These are phyloP conservation scores for Plantago major DNA, from an alignment of 257 asterid genomes.

Conservation along the genomic window DNA sequence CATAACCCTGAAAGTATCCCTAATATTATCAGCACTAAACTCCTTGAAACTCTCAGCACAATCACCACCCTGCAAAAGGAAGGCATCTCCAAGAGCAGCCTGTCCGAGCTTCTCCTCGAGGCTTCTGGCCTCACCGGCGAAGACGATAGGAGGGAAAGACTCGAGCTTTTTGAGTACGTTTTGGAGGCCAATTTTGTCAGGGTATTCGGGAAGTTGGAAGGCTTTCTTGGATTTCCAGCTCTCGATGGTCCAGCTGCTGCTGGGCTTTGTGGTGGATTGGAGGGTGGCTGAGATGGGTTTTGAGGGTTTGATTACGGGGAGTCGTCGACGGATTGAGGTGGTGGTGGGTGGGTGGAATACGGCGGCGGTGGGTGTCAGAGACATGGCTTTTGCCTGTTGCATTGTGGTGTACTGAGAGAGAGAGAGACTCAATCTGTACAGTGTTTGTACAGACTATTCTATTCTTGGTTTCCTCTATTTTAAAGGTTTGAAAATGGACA, in stretches of 20 bases:
- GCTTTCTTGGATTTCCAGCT: constrained; percentile 49
- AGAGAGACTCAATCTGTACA: too few relatives aligned
- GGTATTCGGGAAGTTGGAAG: constrained; percentile 44
- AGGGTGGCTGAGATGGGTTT: constrained; percentile 9
- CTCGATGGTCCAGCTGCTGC: constrained; percentile 32
- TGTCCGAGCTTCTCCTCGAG: constrained; percentile 47
- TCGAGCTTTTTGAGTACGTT: constrained; percentile 33
- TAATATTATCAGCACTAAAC: constrained; percentile 13
- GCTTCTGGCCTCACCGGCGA: constrained; percentile 51
- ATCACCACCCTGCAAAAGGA: constrained; percentile 28
- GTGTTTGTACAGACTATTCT: too few relatives aligned
- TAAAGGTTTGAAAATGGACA: too few relatives aligned
- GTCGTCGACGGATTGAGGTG: too few relatives aligned
- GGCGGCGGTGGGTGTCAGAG: too few relatives aligned
- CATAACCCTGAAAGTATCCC: constrained; percentile 19
- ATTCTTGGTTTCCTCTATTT: too few relatives aligned
- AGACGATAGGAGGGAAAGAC: constrained; percentile 40
- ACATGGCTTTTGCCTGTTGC: too few relatives aligned
- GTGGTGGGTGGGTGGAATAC: too few relatives aligned
- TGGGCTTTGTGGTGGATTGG: constrained; percentile 10
- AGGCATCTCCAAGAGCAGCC: constrained; percentile 51
- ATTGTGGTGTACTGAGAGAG: too few relatives aligned
- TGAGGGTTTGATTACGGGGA: too few relatives aligned
- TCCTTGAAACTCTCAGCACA: constrained; percentile 33
- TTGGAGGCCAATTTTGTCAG: constrained; percentile 27